Percentiles rank a stretch among this genome's conserved stretches.
Conservation (phyloP, 1,139 yeast species). For the Geotrichum candidum region DNA sequence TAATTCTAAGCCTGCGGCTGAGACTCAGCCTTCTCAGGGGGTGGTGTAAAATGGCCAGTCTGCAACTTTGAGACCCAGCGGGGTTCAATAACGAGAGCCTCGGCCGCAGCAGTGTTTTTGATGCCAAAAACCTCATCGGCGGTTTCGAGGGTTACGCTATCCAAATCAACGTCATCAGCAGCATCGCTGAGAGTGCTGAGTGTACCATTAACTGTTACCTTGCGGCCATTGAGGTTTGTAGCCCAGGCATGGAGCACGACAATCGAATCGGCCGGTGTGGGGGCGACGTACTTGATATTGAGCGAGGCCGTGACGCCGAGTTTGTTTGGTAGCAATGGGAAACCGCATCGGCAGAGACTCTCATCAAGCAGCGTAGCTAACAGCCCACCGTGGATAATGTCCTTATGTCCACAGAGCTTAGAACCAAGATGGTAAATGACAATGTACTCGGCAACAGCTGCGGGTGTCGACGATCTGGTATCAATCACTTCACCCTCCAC, state of each 20-base stretch:
- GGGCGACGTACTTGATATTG: conserved; percentile 57
- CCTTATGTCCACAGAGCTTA: conserved; percentile 59
- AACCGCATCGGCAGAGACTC: conserved; percentile 80
- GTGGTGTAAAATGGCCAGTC: conserved; percentile 13
- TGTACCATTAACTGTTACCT: conserved; percentile 66
- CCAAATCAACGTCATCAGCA: conserved; percentile 17
- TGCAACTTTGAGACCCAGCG: conserved; percentile 30
- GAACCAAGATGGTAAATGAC: conserved; percentile 65
- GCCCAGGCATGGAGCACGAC: conserved; percentile 67
- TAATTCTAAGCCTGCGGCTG: background rate
- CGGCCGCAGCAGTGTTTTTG: conserved; percentile 29
- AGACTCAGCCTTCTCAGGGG: background rate
- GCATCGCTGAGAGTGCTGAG: conserved; percentile 36
- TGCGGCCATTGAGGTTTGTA: conserved; percentile 64
- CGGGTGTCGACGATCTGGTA: background rate
- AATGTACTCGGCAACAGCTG: conserved; percentile 21
- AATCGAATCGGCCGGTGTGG: conserved; percentile 59
- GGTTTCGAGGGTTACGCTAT: background rate
- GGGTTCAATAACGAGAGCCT: conserved; percentile 33
- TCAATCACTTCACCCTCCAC: background rate
- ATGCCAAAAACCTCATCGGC: background rate
- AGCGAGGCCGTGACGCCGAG: conserved; percentile 89
- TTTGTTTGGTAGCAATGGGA: conserved; percentile 71
- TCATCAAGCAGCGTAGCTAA: conserved; percentile 82
- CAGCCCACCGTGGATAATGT: conserved; percentile 81